These are phyloP conservation scores for Aspergillus campestris DNA, from an alignment of 495 filamentous ascomycete genomes.

Conservation along the genomic window DNA sequence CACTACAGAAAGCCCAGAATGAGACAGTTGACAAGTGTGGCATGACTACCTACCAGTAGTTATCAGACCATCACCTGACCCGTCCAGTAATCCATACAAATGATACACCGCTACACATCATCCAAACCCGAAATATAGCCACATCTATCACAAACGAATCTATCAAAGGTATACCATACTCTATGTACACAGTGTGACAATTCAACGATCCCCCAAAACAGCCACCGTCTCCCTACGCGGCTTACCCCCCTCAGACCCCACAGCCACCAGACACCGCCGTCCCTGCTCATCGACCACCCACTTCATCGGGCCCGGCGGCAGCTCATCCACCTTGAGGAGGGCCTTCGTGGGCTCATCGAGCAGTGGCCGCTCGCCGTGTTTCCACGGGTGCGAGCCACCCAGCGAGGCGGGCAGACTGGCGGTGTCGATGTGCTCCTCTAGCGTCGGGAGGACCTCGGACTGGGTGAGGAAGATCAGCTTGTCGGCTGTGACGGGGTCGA, in stretches of 20 bases:
- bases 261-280: not conserved
- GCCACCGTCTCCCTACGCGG: no score
- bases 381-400: conserved; percentile 15
- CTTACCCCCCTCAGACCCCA: not conserved
- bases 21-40: no score
- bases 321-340: not conserved
- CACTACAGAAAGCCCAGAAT: no score
- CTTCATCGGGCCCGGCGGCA: not conserved
- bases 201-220: no score
- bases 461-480: conserved; percentile 16
- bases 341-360: conserved; percentile 2
- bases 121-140: no score
- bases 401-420: conserved; percentile 15
- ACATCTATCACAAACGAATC: no score
- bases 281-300: conserved; percentile 2
- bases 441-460: conserved; percentile 8
- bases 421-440: conserved; percentile 15
- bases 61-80: no score
- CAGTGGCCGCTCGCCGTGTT: conserved; percentile 18
- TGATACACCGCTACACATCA: no score
- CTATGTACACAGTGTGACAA: no score
- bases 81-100: no score
- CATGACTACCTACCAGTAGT: no score
- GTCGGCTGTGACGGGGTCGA: conserved; percentile 20
- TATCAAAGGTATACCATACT: no score